Conservation (phyloP, 345 rosid genomes). For the Salix brachista region DNA sequence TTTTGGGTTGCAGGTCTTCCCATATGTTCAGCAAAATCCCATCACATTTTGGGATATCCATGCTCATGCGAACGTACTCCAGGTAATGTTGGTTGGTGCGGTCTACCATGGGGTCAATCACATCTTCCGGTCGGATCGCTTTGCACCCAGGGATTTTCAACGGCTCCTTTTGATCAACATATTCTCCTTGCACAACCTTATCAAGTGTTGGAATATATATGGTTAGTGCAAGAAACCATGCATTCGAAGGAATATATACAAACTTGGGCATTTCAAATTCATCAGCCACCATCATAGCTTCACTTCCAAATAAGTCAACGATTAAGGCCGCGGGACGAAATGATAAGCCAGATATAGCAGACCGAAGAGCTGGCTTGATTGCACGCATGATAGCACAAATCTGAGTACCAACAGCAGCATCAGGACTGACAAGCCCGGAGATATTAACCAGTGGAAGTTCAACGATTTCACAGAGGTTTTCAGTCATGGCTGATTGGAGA, state of each 20-base stretch:
- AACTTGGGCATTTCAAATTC: constrained; percentile 50
- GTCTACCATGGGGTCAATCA: not conserved
- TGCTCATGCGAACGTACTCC: not conserved
- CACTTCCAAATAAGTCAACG: constrained; percentile 52
- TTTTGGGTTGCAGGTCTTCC: constrained; percentile 8
- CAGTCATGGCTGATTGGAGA: constrained; percentile 8
- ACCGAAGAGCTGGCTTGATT: constrained; percentile 39
- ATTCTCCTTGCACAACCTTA: constrained; percentile 3
- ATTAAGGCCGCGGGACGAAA: constrained; percentile 41
- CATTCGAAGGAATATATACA: constrained; percentile 44
- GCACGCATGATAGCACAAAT: constrained; percentile 36
- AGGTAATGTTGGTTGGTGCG: not conserved
- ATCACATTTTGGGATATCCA: not conserved
- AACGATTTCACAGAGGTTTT: constrained; percentile 29
- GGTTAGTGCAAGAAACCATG: constrained; percentile 32
- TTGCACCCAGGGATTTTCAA: constrained; percentile 3
- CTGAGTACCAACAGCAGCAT: constrained; percentile 28
- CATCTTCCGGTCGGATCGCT: not conserved
- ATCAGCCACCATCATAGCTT: constrained; percentile 38
- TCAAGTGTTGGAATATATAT: not conserved
- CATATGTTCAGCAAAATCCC: constrained; percentile 20
- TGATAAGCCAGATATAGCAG: constrained; percentile 36
- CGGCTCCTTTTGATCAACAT: constrained; percentile 2
- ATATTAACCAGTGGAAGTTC: constrained; percentile 37
- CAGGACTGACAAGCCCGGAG: constrained; percentile 22